These are phyloP conservation scores for Coniochaeta prunicola DNA, from an alignment of 2,329 filamentous ascomycete species.

Conservation along the genomic window DNA sequence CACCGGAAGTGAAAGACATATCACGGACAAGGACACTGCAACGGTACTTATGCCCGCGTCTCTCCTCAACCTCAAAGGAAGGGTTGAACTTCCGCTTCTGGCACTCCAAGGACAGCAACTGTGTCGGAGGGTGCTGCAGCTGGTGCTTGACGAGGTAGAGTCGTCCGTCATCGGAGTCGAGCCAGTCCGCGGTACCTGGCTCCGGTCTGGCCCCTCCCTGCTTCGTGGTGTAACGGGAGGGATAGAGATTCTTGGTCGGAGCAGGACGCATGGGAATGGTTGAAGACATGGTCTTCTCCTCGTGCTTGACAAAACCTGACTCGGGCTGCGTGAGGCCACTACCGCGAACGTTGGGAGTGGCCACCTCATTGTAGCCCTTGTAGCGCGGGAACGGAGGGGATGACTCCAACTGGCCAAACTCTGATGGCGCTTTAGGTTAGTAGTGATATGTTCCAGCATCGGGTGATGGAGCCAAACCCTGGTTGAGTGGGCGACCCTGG, in stretches of 20 bases:
- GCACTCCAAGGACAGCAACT: constrained; percentile 2
- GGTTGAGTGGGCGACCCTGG: background rate
- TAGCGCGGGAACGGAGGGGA: background rate
- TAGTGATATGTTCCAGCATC: background rate
- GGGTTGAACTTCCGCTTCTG: constrained; percentile 5
- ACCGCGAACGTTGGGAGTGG: background rate
- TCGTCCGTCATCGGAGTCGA: background rate
- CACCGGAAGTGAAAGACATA: background rate
- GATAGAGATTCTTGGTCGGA: background rate
- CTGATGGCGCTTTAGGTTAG: background rate
- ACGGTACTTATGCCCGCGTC: background rate
- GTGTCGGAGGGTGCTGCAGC: background rate
- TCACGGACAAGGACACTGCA: background rate
- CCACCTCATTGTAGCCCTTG: background rate
- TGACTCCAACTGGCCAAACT: background rate
- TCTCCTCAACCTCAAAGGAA: background rate
- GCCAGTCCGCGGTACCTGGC: background rate
- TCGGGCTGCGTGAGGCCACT: background rate
- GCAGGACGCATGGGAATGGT: background rate
- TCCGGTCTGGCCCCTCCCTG: background rate
- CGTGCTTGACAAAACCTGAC: background rate
- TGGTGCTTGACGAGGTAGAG: background rate
- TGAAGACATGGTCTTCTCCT: background rate
- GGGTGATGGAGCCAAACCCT: background rate
- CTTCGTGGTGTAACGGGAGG: background rate